Conservation (phyloP, 1,284 basidiomycete species). For the Trametes hirsuta region DNA sequence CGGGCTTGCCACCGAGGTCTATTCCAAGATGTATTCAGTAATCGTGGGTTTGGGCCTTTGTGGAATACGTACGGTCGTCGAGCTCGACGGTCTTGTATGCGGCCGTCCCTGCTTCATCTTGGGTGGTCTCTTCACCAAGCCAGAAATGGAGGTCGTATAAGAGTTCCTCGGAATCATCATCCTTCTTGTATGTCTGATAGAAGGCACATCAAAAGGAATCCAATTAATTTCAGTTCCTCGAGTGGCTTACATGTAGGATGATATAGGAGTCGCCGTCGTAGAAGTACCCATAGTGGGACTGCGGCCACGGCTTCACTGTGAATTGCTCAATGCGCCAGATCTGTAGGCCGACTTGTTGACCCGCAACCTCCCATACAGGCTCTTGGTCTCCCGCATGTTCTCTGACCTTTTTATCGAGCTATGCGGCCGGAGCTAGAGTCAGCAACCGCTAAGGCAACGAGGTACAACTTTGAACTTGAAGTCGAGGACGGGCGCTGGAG, state of each 20-base stretch:
- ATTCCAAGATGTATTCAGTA: background rate
- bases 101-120: constrained; percentile 67
- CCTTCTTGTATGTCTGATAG: constrained; percentile 52
- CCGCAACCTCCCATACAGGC: constrained; percentile 55
- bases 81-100: constrained; percentile 72
- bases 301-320: constrained; percentile 55
- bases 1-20: constrained; percentile 56
- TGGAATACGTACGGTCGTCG: constrained; percentile 55
- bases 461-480: background rate
- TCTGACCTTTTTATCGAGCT: constrained; percentile 62
- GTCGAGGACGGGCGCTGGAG: no score
- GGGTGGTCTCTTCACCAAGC: constrained; percentile 60
- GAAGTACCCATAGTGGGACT: constrained; percentile 54
- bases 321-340: constrained; percentile 68
- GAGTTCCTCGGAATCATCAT: constrained; percentile 48
- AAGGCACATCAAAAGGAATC: no score
- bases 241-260: constrained; percentile 52
- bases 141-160: constrained; percentile 69
- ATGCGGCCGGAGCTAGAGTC: background rate
- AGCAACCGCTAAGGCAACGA: background rate
- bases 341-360: constrained; percentile 45
- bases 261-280: constrained; percentile 71
- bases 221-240: background rate
- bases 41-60: background rate
- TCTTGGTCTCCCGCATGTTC: constrained; percentile 57